Conservation (phyloP, 1,284 basidiomycete genomes). For the Porogramme epimiltina region DNA sequence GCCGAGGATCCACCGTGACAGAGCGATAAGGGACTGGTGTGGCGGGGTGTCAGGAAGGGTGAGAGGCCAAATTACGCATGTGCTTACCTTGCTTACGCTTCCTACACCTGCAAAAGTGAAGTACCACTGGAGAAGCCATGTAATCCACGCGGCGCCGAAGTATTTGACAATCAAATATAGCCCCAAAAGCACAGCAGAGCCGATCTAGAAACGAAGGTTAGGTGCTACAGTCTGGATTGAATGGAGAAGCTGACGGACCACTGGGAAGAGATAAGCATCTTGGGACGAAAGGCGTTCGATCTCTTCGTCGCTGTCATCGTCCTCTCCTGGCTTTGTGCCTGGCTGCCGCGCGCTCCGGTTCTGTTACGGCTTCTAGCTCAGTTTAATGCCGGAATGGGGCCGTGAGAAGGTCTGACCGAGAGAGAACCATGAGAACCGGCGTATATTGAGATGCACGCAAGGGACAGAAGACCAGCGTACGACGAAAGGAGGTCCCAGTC, state of each 20-base stretch:
- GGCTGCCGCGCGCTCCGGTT: constrained; percentile 4
- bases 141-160: constrained; percentile 82
- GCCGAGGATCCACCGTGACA: constrained; percentile 51
- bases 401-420: constrained; percentile 45
- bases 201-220: constrained; percentile 45
- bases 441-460: constrained; percentile 67
- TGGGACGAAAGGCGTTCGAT: constrained; percentile 60
- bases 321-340: constrained; percentile 39
- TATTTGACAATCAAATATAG: constrained; percentile 77
- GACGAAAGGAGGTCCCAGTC: constrained; percentile 66
- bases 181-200: constrained; percentile 64
- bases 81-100: constrained; percentile 71
- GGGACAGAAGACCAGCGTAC: constrained; percentile 63
- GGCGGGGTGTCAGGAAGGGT: constrained; percentile 10
- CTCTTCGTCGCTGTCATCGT: constrained; percentile 53
- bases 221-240: constrained; percentile 1
- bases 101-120: constrained; percentile 67
- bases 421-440: constrained; percentile 69
- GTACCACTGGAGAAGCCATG: constrained; percentile 77
- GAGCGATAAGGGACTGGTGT: constrained; percentile 49
- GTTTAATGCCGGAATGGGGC: not conserved
- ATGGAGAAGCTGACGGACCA: constrained; percentile 45
- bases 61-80: not conserved
- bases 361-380: constrained; percentile 5
- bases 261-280: constrained; percentile 79